phyloP scores from a whole-genome alignment of 108 stramenopile genomes.

The Nannochloropsis salina region DNA sequence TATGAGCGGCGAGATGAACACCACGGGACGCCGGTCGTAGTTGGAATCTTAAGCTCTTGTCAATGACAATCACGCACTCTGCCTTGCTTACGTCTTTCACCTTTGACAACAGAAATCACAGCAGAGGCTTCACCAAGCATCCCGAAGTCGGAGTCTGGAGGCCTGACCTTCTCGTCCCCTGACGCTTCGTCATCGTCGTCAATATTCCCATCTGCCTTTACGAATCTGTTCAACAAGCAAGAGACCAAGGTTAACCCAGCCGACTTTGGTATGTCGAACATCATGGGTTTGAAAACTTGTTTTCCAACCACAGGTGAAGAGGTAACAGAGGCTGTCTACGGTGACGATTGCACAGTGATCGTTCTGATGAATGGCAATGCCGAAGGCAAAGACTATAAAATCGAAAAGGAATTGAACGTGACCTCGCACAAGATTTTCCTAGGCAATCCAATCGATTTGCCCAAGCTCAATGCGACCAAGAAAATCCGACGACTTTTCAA shows the following conservation, averaged over 20 bases:
- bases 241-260: background rate
- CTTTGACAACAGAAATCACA: background rate
- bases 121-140: background rate
- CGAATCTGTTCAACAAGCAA: background rate
- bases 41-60: too few species aligned
- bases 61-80: too few species aligned
- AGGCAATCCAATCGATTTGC: background rate
- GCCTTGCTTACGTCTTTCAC: too few species aligned
- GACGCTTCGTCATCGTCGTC: background rate
- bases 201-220: background rate
- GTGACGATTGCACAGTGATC: background rate
- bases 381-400: background rate
- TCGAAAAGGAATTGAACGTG: background rate
- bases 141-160: background rate
- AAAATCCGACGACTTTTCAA: background rate
- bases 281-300: background rate
- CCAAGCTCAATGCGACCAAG: background rate
- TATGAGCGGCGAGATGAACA: too few species aligned
- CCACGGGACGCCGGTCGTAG: too few species aligned
- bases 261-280: too few species aligned
- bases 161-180: background rate
- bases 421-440: background rate
- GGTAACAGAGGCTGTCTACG: background rate
- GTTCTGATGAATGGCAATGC: background rate
- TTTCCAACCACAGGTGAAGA: background rate